Evolutionary conservation across 1,284 basidiomycete genomes (phyloP).

Genomic region (Sporisorium exsertum): DNA sequence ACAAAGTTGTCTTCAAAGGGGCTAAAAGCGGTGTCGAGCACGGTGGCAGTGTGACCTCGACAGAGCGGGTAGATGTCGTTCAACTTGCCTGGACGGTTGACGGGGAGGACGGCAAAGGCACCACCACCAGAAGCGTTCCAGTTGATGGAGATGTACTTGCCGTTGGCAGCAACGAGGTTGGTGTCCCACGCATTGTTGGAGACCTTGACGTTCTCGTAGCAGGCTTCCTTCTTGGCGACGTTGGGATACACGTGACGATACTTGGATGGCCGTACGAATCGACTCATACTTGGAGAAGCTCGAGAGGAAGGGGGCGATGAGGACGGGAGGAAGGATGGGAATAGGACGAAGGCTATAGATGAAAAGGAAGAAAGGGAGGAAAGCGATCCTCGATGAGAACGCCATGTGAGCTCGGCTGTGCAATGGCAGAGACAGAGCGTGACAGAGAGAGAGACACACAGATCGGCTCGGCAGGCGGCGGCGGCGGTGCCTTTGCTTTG

Average conservation of each 20-base stretch:
- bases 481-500: too few species aligned
- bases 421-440: background rate
- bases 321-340: background rate
- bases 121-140: slow-evolving; percentile 95
- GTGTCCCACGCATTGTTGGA: slow-evolving; percentile 84
- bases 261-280: slow-evolving; percentile 76
- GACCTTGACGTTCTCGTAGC: slow-evolving; percentile 86
- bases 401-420: slow-evolving; percentile 25
- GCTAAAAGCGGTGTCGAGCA: slow-evolving; percentile 97
- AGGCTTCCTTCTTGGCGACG: slow-evolving; percentile 68
- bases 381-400: background rate
- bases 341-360: background rate
- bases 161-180: slow-evolving; percentile 84
- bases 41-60: slow-evolving; percentile 81
- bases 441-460: slow-evolving; percentile 2
- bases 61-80: slow-evolving; percentile 93
- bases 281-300: slow-evolving; percentile 60
- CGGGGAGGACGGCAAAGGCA: slow-evolving; percentile 90
- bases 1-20: slow-evolving; percentile 92
- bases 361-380: background rate
- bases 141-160: slow-evolving; percentile 83
- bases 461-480: background rate
- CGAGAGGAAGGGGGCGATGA: background rate
- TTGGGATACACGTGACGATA: slow-evolving; percentile 86
- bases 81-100: slow-evolving; percentile 75